A percentile compares a stretch with the other conserved stretches of the same genome.
Evolutionary conservation across 2,329 filamentous ascomycete species (phyloP).

Genomic region (Cercospora sp.): DNA sequence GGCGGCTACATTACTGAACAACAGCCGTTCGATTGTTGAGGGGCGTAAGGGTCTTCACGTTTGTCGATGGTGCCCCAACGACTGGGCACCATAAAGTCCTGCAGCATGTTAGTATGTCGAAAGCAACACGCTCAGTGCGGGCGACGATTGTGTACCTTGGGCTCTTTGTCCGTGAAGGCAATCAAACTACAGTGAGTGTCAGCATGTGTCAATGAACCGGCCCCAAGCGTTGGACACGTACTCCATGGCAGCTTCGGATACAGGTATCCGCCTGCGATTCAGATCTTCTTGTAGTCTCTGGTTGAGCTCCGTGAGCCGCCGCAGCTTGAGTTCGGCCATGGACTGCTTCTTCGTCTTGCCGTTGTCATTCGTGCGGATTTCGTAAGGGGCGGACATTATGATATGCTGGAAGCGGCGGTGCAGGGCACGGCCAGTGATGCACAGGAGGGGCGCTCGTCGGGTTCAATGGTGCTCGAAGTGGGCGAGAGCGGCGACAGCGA

Average conservation of each 20-base stretch:
- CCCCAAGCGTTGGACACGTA: constrained; percentile 36
- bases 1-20: constrained; percentile 82
- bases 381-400: constrained; percentile 63
- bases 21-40: constrained; percentile 88
- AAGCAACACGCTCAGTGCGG: not conserved
- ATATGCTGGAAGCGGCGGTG: constrained; percentile 9
- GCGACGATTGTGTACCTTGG: constrained; percentile 53
- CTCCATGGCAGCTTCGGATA: constrained; percentile 79
- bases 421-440: not conserved
- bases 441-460: not conserved
- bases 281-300: constrained; percentile 93
- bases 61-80: constrained; percentile 94
- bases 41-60: constrained; percentile 96
- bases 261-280: constrained; percentile 90
- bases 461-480: not conserved
- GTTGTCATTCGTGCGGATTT: constrained; percentile 65
- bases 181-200: constrained; percentile 69
- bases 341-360: constrained; percentile 94
- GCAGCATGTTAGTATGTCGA: constrained; percentile 9
- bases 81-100: constrained; percentile 96
- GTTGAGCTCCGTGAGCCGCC: constrained; percentile 94
- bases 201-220: not conserved
- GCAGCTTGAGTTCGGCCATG: constrained; percentile 97
- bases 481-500: not conserved
- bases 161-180: constrained; percentile 90